Conservation (phyloP, 169 alveolate genomes). For the Haemoproteus tartakovskyi region DNA sequence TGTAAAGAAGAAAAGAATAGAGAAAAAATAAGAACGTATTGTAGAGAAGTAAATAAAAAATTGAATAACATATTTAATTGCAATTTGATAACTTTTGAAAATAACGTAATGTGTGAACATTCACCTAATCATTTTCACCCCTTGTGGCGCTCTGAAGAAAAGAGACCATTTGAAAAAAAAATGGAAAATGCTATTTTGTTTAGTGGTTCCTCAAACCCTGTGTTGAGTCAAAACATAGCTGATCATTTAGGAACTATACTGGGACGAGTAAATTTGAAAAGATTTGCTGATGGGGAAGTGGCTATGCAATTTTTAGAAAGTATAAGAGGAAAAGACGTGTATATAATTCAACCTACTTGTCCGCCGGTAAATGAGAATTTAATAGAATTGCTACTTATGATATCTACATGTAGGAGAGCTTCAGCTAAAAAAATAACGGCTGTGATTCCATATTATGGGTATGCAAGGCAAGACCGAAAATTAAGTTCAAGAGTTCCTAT, state of each 20-base stretch:
- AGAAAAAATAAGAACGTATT: neutral
- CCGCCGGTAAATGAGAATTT: slow-evolving; percentile 95
- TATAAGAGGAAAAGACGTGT: slow-evolving; percentile 91
- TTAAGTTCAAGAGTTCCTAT: slow-evolving; percentile 86
- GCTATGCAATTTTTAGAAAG: slow-evolving; percentile 86
- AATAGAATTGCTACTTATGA: slow-evolving; percentile 92
- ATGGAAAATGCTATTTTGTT: slow-evolving; percentile 66
- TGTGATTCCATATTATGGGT: slow-evolving; percentile 96
- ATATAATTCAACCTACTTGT: slow-evolving; percentile 93
- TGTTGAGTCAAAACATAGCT: slow-evolving; percentile 65
- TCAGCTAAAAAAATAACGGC: slow-evolving; percentile 95
- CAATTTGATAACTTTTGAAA: neutral
- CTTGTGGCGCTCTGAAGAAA: slow-evolving; percentile 66
- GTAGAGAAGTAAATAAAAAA: slow-evolving; percentile 6
- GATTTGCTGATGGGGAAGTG: slow-evolving; percentile 95
- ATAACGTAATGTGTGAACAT: neutral
- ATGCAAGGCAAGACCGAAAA: slow-evolving; percentile 93
- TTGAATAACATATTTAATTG: neutral
- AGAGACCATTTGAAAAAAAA: slow-evolving; percentile 61
- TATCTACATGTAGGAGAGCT: slow-evolving; percentile 93
- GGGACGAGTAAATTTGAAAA: slow-evolving; percentile 77
- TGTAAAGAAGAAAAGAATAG: slow-evolving; percentile 32
- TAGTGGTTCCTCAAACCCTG: slow-evolving; percentile 69
- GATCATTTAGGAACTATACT: slow-evolving; percentile 74
- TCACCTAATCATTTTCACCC: slow-evolving; percentile 21